Evolutionary conservation across 345 rosid genomes (phyloP).

Genomic region (Noccaea caerulescens): DNA sequence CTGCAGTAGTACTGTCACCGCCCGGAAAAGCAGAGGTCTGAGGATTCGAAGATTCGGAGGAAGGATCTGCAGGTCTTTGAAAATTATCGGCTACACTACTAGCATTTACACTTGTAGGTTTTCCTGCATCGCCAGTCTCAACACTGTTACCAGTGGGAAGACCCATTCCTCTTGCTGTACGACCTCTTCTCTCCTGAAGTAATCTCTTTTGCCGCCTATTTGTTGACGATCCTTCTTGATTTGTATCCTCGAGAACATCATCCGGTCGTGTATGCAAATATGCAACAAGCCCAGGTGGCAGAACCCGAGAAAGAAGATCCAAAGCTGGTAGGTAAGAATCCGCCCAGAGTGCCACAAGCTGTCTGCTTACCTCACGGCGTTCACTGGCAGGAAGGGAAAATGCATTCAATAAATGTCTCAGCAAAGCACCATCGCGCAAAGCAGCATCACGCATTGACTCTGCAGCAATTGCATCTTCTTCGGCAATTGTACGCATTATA

Average conservation of each 20-base stretch:
- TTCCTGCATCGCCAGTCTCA: conserved; percentile 62
- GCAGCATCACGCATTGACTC: conserved; percentile 99
- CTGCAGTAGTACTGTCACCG: conserved; percentile 48
- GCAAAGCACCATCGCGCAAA: conserved; percentile 95
- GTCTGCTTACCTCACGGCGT: conserved; percentile 94
- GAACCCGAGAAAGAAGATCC: conserved; percentile 81
- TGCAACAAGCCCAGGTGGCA: conserved; percentile 99
- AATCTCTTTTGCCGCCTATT: conserved; percentile 83
- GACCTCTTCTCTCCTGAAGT: conserved; percentile 91
- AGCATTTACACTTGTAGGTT: conserved; percentile 52
- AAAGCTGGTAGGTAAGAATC: conserved; percentile 99
- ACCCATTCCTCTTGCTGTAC: conserved; percentile 55
- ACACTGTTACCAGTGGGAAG: conserved; percentile 52
- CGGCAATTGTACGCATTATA: conserved; percentile 98
- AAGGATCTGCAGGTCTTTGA: conserved; percentile 56
- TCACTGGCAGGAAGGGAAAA: conserved; percentile 89
- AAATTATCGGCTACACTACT: conserved; percentile 54
- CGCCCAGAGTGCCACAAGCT: conserved; percentile 99
- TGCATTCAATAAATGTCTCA: conserved; percentile 94
- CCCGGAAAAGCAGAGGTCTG: conserved; percentile 55
- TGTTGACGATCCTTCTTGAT: conserved; percentile 72
- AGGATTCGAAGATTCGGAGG: conserved; percentile 51
- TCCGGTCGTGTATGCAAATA: conserved; percentile 92
- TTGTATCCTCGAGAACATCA: conserved; percentile 59
- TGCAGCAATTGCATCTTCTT: conserved; percentile 99